Base-by-base conservation (phyloP, 306 rosid genomes). In the Ziziphus jujuba region DNA sequence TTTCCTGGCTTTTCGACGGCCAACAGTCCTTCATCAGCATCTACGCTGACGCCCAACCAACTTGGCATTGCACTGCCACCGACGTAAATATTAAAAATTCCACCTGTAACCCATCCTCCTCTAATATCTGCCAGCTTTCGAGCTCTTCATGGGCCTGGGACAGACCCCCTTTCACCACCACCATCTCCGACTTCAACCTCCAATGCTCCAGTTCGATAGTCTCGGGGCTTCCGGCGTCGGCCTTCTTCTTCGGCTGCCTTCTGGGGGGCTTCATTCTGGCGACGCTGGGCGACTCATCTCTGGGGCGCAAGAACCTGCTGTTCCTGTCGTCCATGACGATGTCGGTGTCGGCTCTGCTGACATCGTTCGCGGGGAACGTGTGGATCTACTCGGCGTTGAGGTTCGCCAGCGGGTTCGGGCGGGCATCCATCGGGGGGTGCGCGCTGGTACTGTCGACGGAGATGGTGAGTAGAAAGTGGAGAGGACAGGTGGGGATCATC, bases 1-100 rank as follows among this genome's bases (percentile, higher is more conserved):
- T 76, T 0, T 69, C 84, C 28, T 23, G 69, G 57, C 55, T 25
- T 63, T 73, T 84, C 12, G 89, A 81, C 44, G 78, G 82, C 2
- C 86, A 82, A 1, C 89, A 81, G 55, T 34, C 78, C 3, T 84
- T 81, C 82, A 76, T 79, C 43, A 73, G 70, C 10, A 51, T 84
- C 67, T 76, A 57, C 65, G 40, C 86, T 0, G 84, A 81, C 11
- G 76, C 83, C 10, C 58, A 59, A 14, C 89, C 86, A 7, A 25
- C 75, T 28, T 80, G 84, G 87, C 82, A 83, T 69, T 83, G 87
- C 72, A 72, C 65, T 17, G 34, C 58, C 45, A n/a, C n/a, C n/a
- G n/a, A n/a, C n/a, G n/a, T n/a, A n/a, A 19, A 34, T 31, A 8
- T 7, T 36, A 2, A 36, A 6, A 7, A 36, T 36, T 40, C 21